Base-by-base conservation (phyloP, 1,284 basidiomycete genomes). In the Ustilago loliicola region DNA sequence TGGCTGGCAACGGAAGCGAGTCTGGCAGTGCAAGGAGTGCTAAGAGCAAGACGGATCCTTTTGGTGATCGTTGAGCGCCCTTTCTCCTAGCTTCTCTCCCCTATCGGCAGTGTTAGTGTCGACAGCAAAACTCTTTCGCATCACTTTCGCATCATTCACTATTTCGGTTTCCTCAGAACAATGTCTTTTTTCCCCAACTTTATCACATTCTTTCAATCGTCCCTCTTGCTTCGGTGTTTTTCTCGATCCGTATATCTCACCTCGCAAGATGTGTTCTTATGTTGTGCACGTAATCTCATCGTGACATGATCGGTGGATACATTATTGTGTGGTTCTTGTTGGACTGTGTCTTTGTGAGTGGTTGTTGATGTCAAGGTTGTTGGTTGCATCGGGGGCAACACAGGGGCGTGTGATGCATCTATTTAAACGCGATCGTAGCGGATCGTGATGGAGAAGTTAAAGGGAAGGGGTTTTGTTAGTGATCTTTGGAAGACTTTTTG, bases 11-110 rank as follows among this genome's bases (percentile, higher is more conserved):
- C 56, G 75, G 70, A 19, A 72, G 71, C 51, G 75, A 77, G 48
- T 60, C 60, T 3, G 70, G 66, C 3, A 77, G 70, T 38, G 53
- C 61, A 32, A 77, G 64, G 4, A 77, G 70, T 51, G 50, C 53
- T 25, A 77, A 73, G 67, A 70, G 66, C n/a, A 63, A 70, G 11
- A 59, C 61, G 7, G 75, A 77, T 67, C 75, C 75, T 9, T 77
- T 77, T 36, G 71, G 66, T 25, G 70, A 77, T 57, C 67, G 73
- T 61, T 66, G 32, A 65, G 15, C 25, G 13, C 57, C 17, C 29
- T 30, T 9, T 10, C 19, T 47, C 40, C 30, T 29, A 27, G 21
- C 17, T 42, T 40, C 36, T 15, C 25, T 42, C 23, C 19, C 38
- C 13, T 38, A n/a, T 52, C 51, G 21, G 11, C n/a, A 10, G 23